Percentiles rank a stretch among this genome's conserved stretches.
Evolutionary conservation across 768 basidiomycete species (phyloP).

Genomic region (Rhodotorula babjevae): DNA sequence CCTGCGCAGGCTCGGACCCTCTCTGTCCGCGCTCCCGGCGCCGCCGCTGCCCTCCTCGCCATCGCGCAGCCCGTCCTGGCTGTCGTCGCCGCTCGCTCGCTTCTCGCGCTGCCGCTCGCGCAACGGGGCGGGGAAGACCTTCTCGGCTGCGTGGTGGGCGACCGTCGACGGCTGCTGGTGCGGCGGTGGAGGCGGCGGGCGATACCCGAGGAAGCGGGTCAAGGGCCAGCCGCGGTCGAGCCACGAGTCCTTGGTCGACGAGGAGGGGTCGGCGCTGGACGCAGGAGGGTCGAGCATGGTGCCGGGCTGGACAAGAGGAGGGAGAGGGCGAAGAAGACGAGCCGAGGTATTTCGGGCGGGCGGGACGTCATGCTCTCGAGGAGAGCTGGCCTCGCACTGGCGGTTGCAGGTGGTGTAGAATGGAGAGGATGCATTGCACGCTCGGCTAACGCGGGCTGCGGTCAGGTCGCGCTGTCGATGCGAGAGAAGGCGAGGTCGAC

Average conservation of each 20-base stretch:
- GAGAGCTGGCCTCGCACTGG: too few species aligned
- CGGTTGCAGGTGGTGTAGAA: too few species aligned
- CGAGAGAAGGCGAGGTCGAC: too few species aligned
- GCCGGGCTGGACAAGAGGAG: too few species aligned
- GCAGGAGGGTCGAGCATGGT: neutral
- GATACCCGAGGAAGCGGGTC: conserved; percentile 27
- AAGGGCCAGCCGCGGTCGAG: conserved; percentile 25
- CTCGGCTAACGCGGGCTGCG: too few species aligned
- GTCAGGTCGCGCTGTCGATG: too few species aligned
- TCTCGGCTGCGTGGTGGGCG: neutral
- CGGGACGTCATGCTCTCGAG: too few species aligned
- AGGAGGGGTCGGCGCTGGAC: neutral
- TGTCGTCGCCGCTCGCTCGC: neutral
- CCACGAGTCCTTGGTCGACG: conserved; percentile 5
- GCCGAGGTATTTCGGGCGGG: too few species aligned
- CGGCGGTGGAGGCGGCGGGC: conserved; percentile 2
- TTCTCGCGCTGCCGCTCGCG: neutral
- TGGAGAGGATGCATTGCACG: too few species aligned
- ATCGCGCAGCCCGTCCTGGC: neutral
- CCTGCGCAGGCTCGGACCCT: neutral
- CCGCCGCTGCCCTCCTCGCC: neutral
- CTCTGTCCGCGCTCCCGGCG: neutral
- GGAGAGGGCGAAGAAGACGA: too few species aligned
- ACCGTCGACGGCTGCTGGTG: neutral
- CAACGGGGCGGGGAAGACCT: neutral